phyloP scores from a whole-genome alignment of 176 grass and related monocot species.

The Avena eriantha region DNA sequence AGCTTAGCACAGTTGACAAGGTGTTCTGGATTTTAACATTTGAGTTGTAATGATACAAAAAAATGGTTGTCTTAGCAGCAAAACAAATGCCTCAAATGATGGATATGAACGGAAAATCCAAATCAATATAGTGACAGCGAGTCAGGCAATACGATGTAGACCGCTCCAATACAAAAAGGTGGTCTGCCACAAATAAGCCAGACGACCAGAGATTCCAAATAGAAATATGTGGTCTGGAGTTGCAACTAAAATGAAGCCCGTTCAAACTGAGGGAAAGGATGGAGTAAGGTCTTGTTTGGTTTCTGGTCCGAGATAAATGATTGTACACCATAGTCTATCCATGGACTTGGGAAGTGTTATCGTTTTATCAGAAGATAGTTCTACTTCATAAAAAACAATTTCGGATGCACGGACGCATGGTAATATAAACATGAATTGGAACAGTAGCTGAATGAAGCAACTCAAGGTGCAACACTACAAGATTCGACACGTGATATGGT shows the following conservation, averaged over 20 bases:
- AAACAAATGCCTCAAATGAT: neutral
- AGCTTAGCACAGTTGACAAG: neutral
- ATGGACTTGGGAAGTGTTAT: neutral
- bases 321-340: neutral
- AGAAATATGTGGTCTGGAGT: neutral
- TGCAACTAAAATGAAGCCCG: neutral
- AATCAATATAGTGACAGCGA: neutral
- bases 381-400: neutral
- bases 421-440: conserved; percentile 7
- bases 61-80: neutral
- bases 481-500: neutral
- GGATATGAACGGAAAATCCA: neutral
- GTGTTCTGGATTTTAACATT: neutral
- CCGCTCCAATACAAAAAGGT: neutral
- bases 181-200: neutral
- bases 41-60: neutral
- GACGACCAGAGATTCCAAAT: neutral
- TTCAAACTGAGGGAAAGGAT: neutral
- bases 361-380: neutral
- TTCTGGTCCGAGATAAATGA: neutral
- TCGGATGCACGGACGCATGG: neutral
- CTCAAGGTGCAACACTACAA: neutral
- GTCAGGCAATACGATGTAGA: neutral
- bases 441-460: neutral
- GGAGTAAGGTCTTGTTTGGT: neutral